These are phyloP conservation scores for Gypsophila paniculata DNA, from an alignment of 179 eudicot genomes.

Conservation along the genomic window DNA sequence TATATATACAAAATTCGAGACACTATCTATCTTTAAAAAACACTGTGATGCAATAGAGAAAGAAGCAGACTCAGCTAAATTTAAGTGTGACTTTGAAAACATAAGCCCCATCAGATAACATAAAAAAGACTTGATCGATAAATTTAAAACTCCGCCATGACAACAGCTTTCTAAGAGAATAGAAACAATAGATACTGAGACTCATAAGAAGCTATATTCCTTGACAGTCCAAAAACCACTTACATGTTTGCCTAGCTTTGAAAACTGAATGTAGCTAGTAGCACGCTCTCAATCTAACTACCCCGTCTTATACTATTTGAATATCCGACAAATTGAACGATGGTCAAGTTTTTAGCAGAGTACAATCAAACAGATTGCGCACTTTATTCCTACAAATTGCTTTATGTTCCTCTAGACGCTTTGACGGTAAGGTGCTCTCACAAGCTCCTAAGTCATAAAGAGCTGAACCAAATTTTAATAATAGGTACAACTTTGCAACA, in stretches of 20 bases:
- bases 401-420: neutral
- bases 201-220: neutral
- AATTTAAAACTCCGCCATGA: neutral
- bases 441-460: neutral
- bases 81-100: neutral
- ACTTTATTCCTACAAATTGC: neutral
- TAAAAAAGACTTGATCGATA: neutral
- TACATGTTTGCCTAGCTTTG: neutral
- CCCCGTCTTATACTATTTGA: no score
- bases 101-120: neutral
- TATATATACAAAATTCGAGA: neutral
- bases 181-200: neutral
- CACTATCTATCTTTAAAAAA: neutral
- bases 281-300: neutral
- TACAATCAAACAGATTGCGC: neutral
- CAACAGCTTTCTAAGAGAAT: neutral
- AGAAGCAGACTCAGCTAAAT: neutral
- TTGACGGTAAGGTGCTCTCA: neutral
- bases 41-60: neutral
- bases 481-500: no score
- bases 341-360: neutral
- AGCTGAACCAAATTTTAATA: neutral
- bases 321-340: neutral
- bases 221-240: neutral
- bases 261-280: neutral